A percentile compares a stretch with the other conserved stretches of the same genome.
phyloP scores from a whole-genome alignment of 306 rosid genomes.

The Lablab purpureus region DNA sequence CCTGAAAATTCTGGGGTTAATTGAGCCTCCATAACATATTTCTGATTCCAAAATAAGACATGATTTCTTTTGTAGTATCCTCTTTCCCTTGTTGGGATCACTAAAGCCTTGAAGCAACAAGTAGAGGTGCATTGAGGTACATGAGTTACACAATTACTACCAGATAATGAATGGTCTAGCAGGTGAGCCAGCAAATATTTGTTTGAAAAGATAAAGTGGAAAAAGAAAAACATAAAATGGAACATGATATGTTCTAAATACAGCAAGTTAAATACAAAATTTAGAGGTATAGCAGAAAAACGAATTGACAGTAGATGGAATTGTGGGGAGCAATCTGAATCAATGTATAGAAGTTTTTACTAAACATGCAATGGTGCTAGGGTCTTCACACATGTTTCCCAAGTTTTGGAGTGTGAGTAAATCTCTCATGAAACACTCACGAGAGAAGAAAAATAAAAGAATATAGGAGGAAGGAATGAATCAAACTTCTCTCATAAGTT shows the following conservation, averaged over 20 bases:
- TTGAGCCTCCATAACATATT: slow-evolving; percentile 38
- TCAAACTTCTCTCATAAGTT: neutral
- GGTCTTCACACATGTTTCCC: neutral
- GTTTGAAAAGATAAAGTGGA: slow-evolving; percentile 1
- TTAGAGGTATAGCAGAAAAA: neutral
- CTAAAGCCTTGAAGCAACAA: neutral
- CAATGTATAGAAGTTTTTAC: neutral
- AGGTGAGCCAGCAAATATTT: neutral
- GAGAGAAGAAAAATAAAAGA: neutral
- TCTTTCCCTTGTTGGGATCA: neutral
- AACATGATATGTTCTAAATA: neutral
- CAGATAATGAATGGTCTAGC: slow-evolving; percentile 1
- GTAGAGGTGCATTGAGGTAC: neutral
- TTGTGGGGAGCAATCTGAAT: neutral
- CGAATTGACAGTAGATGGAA: neutral
- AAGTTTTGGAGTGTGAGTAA: neutral
- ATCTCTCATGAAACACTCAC: neutral
- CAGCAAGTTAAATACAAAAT: neutral
- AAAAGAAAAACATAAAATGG: neutral
- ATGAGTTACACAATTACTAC: slow-evolving; percentile 3
- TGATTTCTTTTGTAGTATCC: neutral
- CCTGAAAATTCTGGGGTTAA: slow-evolving; percentile 58
- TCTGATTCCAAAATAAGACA: neutral
- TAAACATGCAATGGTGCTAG: neutral
- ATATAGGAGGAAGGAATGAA: neutral